These are phyloP conservation scores for Calonectria pteridis DNA, from an alignment of 2,329 filamentous ascomycete species.

Conservation along the genomic window DNA sequence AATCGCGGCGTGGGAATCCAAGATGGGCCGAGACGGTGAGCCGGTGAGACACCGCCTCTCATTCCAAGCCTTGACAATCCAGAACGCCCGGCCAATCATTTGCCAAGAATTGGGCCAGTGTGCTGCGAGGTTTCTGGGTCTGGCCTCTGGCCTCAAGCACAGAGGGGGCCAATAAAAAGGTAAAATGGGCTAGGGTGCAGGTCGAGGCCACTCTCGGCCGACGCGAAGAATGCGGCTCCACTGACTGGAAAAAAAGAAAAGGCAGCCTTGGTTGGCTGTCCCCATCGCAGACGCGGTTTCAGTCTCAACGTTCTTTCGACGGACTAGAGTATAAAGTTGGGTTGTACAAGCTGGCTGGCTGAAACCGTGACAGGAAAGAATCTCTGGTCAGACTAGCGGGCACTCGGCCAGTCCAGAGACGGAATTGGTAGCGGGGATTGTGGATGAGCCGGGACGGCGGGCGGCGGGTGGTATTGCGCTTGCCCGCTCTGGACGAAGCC, in stretches of 20 bases:
- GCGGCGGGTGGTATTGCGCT: slow-evolving; percentile 36
- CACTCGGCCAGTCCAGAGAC: slow-evolving; percentile 27
- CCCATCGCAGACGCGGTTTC: slow-evolving; percentile 24
- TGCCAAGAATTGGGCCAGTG: slow-evolving; percentile 19
- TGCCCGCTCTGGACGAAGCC: slow-evolving; percentile 40
- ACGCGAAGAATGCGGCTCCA: slow-evolving; percentile 23
- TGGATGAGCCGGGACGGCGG: slow-evolving; percentile 32
- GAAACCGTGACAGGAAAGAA: neutral
- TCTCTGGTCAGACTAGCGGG: slow-evolving; percentile 24
- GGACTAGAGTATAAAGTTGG: slow-evolving; percentile 17
- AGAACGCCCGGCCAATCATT: slow-evolving; percentile 32
- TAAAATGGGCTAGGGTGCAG: slow-evolving; percentile 27
- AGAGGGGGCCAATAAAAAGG: slow-evolving; percentile 17
- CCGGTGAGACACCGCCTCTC: slow-evolving; percentile 29
- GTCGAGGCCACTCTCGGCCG: slow-evolving; percentile 35
- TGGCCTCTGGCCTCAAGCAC: slow-evolving; percentile 6
- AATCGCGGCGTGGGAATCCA: slow-evolving; percentile 32
- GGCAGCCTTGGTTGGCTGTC: slow-evolving; percentile 9
- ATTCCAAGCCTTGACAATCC: slow-evolving; percentile 26
- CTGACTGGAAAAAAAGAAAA: slow-evolving; percentile 11
- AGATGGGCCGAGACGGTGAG: slow-evolving; percentile 38
- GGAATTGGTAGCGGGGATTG: slow-evolving; percentile 30
- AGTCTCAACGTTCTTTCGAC: slow-evolving; percentile 18
- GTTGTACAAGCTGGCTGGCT: slow-evolving; percentile 12
- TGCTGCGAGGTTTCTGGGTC: slow-evolving; percentile 12